Evolutionary conservation across 1,284 basidiomycete genomes (phyloP).

Genomic region (Pseudozyma tsukubaensis): DNA sequence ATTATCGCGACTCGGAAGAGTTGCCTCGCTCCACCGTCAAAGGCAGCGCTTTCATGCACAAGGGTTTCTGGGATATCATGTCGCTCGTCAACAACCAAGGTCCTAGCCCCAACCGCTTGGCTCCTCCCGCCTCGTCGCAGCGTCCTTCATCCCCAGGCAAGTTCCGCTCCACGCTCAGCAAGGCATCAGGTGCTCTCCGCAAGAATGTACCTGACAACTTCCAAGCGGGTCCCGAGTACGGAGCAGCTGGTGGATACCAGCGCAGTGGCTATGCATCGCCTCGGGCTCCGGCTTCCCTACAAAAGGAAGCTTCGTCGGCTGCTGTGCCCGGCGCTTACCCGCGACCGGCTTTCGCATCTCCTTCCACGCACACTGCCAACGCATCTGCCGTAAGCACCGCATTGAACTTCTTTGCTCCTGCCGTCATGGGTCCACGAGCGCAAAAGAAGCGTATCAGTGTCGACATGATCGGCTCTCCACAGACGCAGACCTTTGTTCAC

Average conservation of each 20-base stretch:
- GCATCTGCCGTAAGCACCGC: constrained; percentile 43
- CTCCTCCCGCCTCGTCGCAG: constrained; percentile 29
- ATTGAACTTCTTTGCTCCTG: constrained; percentile 41
- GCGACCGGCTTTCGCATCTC: constrained; percentile 30
- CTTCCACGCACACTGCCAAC: constrained; percentile 36
- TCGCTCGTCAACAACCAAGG: constrained; percentile 59
- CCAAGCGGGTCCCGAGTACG: constrained; percentile 50
- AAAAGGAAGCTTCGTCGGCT: constrained; percentile 18
- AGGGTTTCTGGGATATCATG: constrained; percentile 65
- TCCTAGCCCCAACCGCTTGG: constrained; percentile 23
- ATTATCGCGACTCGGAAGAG: constrained; percentile 30
- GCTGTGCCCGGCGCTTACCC: constrained; percentile 41
- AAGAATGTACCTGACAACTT: constrained; percentile 38
- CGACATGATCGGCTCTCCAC: constrained; percentile 61
- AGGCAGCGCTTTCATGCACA: constrained; percentile 65
- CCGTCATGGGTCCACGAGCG: constrained; percentile 46
- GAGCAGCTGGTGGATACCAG: constrained; percentile 4
- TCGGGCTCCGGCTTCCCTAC: constrained; percentile 16
- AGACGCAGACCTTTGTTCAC: constrained; percentile 72
- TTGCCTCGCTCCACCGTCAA: constrained; percentile 36
- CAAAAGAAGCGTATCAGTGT: constrained; percentile 64
- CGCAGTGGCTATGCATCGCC: constrained; percentile 16
- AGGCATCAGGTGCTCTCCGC: constrained; percentile 52
- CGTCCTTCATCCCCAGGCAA: constrained; percentile 46
- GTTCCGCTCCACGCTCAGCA: constrained; percentile 51